Percentiles rank a stretch among this genome's conserved stretches.
Conservation (phyloP, 345 rosid species). For the Anastatica hierochuntica region DNA sequence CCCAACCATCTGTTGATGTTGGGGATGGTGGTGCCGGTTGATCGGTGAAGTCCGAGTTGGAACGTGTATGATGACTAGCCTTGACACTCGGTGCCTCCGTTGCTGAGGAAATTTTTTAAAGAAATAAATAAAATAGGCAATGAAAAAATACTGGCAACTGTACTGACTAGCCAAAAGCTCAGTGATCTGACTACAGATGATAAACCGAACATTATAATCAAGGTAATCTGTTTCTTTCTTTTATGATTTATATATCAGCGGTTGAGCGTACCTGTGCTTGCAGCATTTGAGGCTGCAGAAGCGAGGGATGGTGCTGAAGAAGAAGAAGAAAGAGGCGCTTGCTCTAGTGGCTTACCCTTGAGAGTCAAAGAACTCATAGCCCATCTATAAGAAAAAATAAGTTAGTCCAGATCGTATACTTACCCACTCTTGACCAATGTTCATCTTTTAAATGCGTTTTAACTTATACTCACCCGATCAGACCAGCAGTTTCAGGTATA, state of each 20-base stretch:
- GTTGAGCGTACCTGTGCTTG: constrained; percentile 55
- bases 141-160: not conserved
- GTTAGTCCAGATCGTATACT: not conserved
- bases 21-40: constrained; percentile 73
- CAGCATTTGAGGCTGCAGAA: constrained; percentile 40
- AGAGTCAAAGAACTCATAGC: constrained; percentile 98
- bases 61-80: constrained; percentile 42
- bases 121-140: not conserved
- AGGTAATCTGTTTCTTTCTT: too few species aligned
- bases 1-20: constrained; percentile 98
- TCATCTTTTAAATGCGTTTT: not conserved
- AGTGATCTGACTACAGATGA: too few species aligned
- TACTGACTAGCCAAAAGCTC: not conserved
- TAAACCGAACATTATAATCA: too few species aligned
- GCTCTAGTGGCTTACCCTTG: constrained; percentile 88
- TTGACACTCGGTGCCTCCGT: constrained; percentile 43
- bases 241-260: too few species aligned
- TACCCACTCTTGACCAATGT: not conserved
- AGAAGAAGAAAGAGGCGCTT: constrained; percentile 55
- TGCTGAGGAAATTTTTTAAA: constrained; percentile 24
- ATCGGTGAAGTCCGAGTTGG: constrained; percentile 61
- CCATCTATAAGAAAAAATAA: constrained; percentile 47
- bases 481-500: constrained; percentile 75
- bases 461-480: constrained; percentile 64
- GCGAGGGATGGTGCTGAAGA: constrained; percentile 36